Base-by-base conservation (phyloP, 23 red algal species). In the Gracilaria caudata region DNA sequence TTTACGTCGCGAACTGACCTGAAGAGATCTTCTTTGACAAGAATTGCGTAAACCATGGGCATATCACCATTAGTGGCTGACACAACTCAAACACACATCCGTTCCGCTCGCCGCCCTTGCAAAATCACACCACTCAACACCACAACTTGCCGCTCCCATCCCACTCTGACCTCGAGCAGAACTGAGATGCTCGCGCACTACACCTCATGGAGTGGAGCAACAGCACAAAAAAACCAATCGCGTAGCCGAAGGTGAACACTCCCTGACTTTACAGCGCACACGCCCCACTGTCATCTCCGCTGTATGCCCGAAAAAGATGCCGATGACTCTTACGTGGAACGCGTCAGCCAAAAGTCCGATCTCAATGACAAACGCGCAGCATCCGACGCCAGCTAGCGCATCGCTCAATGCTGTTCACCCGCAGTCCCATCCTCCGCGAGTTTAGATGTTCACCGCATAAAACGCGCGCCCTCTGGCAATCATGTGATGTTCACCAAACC, bases 271-370 rank as follows among this genome's bases (percentile, higher is more conserved):
- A 66, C 61, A 66, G 61, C 23, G 61, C 29, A 4, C 29, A 35
- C 26, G 49, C 49, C 12, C 14, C 49, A 53, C 49, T 53, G 49
- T 53, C 49, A 53, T 53, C 49, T 17, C 49, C 5, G 49, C 49
- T 53, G 49, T 16, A 53, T 16, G 49, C 49, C 19, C 49, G 49
- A 17, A 1, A 53, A n/a, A n/a, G n/a, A n/a, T n/a, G n/a, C n/a
- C n/a, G n/a, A 37, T 66, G 61, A 14, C 61, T 66, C n/a, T 66
- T 66, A 66, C 61, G 61, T 66, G 61, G 61, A 66, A 66, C 61
- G 61, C 61, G 61, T 66, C 61, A 66, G 61, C 61, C 61, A 66
- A 66, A 35, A 32, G 4, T 25, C 32, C 28, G 13, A 66, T 66
- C 61, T 36, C 61, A 29, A 7, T 23, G 26, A 61, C 49, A 53